These are phyloP conservation scores for Diaporthe eres DNA, from an alignment of 2,329 filamentous ascomycete genomes.

Conservation along the genomic window DNA sequence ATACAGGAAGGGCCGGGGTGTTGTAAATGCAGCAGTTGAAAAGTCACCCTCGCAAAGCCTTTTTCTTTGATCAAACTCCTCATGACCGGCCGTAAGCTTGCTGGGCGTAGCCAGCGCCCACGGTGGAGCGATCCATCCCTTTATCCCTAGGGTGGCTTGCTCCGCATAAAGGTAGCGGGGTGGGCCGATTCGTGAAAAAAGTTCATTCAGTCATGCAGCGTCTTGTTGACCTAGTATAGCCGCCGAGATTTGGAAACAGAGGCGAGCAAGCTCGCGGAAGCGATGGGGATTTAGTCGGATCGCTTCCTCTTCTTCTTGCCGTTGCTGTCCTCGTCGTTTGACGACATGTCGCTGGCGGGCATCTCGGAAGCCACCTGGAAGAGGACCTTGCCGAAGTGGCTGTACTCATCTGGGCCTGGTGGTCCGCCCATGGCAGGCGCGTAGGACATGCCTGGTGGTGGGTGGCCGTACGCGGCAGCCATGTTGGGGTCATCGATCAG, in stretches of 20 bases:
- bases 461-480: slow-evolving; percentile 48
- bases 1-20: slow-evolving; percentile 35
- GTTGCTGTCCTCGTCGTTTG: slow-evolving; percentile 65
- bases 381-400: slow-evolving; percentile 80
- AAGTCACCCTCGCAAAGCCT: slow-evolving; percentile 34
- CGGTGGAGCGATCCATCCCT: slow-evolving; percentile 42
- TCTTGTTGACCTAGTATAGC: slow-evolving; percentile 42
- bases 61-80: slow-evolving; percentile 33
- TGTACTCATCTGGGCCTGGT: slow-evolving; percentile 72
- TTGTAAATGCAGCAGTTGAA: slow-evolving; percentile 42
- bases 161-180: slow-evolving; percentile 48
- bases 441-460: slow-evolving; percentile 57
- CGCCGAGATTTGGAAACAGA: slow-evolving; percentile 37
- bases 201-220: slow-evolving; percentile 49
- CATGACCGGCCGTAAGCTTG: slow-evolving; percentile 24
- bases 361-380: slow-evolving; percentile 85
- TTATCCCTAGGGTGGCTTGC: slow-evolving; percentile 45
- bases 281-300: slow-evolving; percentile 64
- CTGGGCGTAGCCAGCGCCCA: slow-evolving; percentile 30
- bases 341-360: slow-evolving; percentile 74
- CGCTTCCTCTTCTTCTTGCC: slow-evolving; percentile 86
- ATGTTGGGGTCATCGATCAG: slow-evolving; percentile 80
- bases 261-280: slow-evolving; percentile 22
- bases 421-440: slow-evolving; percentile 58
- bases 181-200: slow-evolving; percentile 51